Percentiles rank a stretch among this genome's conserved stretches.
Evolutionary conservation across 768 basidiomycete genomes (phyloP).

Genomic region (Amanita subjunquillea): DNA sequence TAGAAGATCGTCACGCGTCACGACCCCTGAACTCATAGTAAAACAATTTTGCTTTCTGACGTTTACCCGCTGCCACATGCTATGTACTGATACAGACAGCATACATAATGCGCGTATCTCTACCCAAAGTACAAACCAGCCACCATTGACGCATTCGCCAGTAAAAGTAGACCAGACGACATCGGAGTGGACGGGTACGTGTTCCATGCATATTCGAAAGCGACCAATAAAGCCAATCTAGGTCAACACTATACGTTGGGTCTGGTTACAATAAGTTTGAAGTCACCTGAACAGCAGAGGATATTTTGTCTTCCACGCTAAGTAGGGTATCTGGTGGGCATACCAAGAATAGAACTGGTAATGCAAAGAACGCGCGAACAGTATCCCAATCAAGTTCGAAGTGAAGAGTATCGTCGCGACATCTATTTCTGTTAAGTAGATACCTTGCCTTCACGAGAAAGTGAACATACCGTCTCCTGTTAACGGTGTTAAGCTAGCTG

Average conservation of each 20-base stretch:
- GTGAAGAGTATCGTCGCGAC: constrained; percentile 78
- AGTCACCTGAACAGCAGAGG: constrained; percentile 53
- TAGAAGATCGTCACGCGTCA: not conserved
- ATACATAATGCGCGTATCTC: not conserved
- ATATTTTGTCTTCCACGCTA: constrained; percentile 66
- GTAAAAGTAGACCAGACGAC: constrained; percentile 49
- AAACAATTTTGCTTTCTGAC: too few species aligned
- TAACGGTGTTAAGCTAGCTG: constrained; percentile 36
- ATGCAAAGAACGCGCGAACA: constrained; percentile 90
- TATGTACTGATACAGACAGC: not conserved
- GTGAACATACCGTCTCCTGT: constrained; percentile 53
- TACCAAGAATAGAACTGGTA: constrained; percentile 99
- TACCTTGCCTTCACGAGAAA: not conserved
- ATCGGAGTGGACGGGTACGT: constrained; percentile 69
- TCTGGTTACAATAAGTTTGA: not conserved
- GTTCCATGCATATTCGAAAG: constrained; percentile 84
- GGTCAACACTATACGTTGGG: constrained; percentile 4
- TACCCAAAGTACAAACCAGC: not conserved
- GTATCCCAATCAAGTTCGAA: constrained; percentile 83
- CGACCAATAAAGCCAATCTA: constrained; percentile 50
- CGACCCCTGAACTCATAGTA: too few species aligned
- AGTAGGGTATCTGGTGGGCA: constrained; percentile 78
- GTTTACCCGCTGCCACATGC: constrained; percentile 11
- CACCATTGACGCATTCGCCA: constrained; percentile 41
- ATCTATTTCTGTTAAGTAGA: constrained; percentile 33